Conservation (phyloP, 345 rosid genomes). For the Crucihimalaya himalaica region DNA sequence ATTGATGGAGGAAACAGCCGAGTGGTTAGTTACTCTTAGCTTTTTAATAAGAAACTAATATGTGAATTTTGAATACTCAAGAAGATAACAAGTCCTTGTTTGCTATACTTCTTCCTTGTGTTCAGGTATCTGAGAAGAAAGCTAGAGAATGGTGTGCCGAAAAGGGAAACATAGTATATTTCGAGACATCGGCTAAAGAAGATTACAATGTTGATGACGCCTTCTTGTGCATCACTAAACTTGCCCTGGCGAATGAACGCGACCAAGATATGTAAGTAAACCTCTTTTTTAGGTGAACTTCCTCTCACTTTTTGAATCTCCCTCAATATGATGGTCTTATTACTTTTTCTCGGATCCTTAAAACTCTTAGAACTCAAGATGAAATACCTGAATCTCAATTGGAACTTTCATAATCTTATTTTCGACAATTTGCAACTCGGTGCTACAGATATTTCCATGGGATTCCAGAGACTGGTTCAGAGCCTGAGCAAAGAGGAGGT, state of each 20-base stretch:
- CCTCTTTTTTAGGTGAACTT: not conserved
- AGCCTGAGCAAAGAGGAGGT: constrained; percentile 87
- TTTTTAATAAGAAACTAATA: not conserved
- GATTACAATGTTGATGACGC: constrained; percentile 87
- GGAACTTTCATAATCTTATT: not conserved
- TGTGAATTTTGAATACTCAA: not conserved
- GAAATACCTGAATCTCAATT: not conserved
- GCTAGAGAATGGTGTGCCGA: constrained; percentile 96
- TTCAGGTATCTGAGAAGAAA: constrained; percentile 94
- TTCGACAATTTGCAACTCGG: not conserved
- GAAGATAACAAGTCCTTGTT: not conserved
- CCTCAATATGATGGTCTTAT: not conserved
- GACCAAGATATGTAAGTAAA: constrained; percentile 87
- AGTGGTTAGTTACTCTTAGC: constrained; percentile 59
- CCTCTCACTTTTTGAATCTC: not conserved
- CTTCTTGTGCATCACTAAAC: constrained; percentile 75
- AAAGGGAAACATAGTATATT: constrained; percentile 85
- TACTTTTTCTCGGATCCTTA: not conserved
- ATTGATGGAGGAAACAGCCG: constrained; percentile 99
- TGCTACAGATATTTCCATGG: constrained; percentile 86
- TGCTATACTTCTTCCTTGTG: not conserved
- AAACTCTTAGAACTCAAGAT: not conserved
- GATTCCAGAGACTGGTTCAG: constrained; percentile 66
- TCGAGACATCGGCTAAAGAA: constrained; percentile 96
- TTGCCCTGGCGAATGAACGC: constrained; percentile 76